Conservation (phyloP, 345 rosid genomes). For the Angophora floribunda region DNA sequence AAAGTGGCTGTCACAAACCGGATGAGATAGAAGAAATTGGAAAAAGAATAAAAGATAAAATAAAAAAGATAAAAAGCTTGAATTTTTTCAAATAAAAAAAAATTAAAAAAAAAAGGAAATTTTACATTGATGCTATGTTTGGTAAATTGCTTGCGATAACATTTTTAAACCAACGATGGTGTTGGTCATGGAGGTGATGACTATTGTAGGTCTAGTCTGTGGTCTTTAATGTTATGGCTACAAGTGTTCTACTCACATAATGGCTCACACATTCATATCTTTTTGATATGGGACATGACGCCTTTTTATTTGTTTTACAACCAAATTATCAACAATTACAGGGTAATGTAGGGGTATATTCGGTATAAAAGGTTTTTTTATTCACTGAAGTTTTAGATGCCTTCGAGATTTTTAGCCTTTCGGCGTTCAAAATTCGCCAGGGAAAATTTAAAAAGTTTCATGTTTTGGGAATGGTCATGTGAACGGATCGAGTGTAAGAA, state of each 20-base stretch:
- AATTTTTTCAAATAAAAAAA: too few relatives aligned
- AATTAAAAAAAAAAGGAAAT: too few relatives aligned
- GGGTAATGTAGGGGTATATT: accelerated
- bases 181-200: not conserved
- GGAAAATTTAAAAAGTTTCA: too few relatives aligned
- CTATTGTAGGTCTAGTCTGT: not conserved
- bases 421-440: too few relatives aligned
- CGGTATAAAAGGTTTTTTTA: accelerated
- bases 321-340: too few relatives aligned
- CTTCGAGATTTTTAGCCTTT: not conserved
- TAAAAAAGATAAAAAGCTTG: too few relatives aligned
- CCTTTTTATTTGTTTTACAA: not conserved
- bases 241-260: not conserved
- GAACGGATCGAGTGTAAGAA: too few relatives aligned
- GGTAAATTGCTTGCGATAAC: not conserved
- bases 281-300: accelerated
- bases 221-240: not conserved
- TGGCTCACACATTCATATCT: not conserved
- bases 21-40: too few relatives aligned
- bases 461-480: accelerated
- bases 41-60: too few relatives aligned
- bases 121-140: not conserved
- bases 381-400: not conserved
- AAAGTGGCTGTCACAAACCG: too few relatives aligned
- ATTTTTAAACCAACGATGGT: too few relatives aligned